Base-by-base conservation (phyloP, 148 eudicot genomes). In the Polygonum aviculare region DNA sequence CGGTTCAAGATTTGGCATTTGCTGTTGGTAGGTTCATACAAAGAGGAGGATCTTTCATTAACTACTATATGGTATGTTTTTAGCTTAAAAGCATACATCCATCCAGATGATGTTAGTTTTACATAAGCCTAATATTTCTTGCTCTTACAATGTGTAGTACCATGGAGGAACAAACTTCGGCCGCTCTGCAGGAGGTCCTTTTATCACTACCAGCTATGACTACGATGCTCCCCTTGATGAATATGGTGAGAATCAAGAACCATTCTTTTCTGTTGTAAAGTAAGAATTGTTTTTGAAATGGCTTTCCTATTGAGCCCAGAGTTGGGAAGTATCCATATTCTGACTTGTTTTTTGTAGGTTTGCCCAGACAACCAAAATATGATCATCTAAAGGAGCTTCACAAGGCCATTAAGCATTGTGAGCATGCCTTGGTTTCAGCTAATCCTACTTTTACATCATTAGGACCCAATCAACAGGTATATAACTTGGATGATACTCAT, bases 151-250 rank as follows among this genome's bases (percentile, higher is more conserved):
- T 79, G 80, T 77, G 79, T 77, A 93, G 98, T 93, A 87, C 76
- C 98, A 93, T 76, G 98, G 98, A 26, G 98, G 98, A 78, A 93
- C 98, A 39, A 93, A 93, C 78, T 93, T 93, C n/a, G 98, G 97
- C 22, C 88, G 97, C 48, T 81, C 94, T 19, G 91, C 98, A 31
- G 98, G 98, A 52, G 98, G 98, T 67, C 98, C 98, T 48, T 93
- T 93, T 82, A 81, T 93, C 75, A 88, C 93, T n/a, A 93, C 98
- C 52, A 91, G 91, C 87, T 93, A 93, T 70, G 98, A 93, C 82
- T 93, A 93, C 69, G 88, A 93, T 82, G 97, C 98, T 79, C 98
- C 98, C 44, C 86, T 93, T 71, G 98, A 93, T 78, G 98, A 93
- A 86, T 93, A 90, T 60, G 98, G 98, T 93, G 80, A 82, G 77